phyloP scores from a whole-genome alignment of 805 yeast species.

The Blastobotrys chiropterorum region DNA sequence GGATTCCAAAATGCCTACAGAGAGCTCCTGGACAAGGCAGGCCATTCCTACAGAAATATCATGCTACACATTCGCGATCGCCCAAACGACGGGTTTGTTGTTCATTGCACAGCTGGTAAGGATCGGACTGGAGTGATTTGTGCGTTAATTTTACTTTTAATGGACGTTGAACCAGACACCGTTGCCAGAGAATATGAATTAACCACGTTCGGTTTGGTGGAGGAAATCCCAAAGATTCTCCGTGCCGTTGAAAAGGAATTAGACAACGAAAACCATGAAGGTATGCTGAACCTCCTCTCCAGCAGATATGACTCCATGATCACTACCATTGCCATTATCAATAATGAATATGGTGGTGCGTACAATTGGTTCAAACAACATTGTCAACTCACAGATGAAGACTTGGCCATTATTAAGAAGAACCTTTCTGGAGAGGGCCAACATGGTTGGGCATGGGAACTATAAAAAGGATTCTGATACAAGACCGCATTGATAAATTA shows the following conservation, averaged over 20 bases:
- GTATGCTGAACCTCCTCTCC: conserved; percentile 54
- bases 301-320: conserved; percentile 67
- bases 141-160: conserved; percentile 56
- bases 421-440: conserved; percentile 23
- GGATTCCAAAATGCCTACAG: conserved; percentile 61
- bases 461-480: neutral
- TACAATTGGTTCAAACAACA: conserved; percentile 40
- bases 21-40: conserved; percentile 47
- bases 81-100: conserved; percentile 46
- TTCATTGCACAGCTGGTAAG: conserved; percentile 83
- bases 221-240: conserved; percentile 17
- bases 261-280: conserved; percentile 32
- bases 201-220: conserved; percentile 49
- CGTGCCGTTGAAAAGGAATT: conserved; percentile 14
- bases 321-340: conserved; percentile 48
- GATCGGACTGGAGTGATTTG: conserved; percentile 76
- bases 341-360: conserved; percentile 49
- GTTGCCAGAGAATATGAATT: conserved; percentile 73
- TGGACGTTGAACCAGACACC: conserved; percentile 60
- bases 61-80: conserved; percentile 52
- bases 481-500: neutral
- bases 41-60: conserved; percentile 41
- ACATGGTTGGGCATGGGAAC: conserved; percentile 5
- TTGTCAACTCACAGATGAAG: conserved; percentile 42
- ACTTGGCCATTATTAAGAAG: conserved; percentile 35